phyloP scores from a whole-genome alignment of 2,329 filamentous ascomycete genomes.

The Penicillium sp. region DNA sequence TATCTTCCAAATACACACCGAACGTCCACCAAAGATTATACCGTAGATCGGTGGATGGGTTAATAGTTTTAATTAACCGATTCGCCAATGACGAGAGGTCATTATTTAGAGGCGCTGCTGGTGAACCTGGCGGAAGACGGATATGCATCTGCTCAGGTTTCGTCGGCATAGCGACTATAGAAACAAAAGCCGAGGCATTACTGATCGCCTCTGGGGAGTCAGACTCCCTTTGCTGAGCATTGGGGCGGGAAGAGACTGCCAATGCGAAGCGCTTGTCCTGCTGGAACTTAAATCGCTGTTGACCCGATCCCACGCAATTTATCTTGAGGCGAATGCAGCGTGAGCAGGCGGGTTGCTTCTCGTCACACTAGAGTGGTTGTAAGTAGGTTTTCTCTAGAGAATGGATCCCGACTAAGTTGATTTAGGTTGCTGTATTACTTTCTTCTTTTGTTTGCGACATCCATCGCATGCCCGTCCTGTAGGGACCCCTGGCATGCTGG shows the following conservation, averaged over 20 bases:
- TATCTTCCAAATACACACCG: constrained; percentile 47
- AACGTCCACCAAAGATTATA: constrained; percentile 52
- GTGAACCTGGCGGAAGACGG: background rate
- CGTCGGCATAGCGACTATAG: background rate
- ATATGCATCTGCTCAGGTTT: background rate
- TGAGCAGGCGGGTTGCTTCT: constrained; percentile 46
- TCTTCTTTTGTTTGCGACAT: constrained; percentile 57
- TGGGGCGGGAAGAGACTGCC: background rate
- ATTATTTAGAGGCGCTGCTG: constrained; percentile 31
- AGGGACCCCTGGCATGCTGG: constrained; percentile 54
- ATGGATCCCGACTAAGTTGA: background rate
- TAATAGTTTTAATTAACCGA: constrained; percentile 36
- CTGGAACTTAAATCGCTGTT: constrained; percentile 54
- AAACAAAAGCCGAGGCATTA: background rate
- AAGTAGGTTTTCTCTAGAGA: background rate
- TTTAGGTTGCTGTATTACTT: constrained; percentile 30
- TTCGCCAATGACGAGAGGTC: constrained; percentile 32
- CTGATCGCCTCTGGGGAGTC: background rate
- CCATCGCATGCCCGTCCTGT: constrained; percentile 53
- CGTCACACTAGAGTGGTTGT: constrained; percentile 45
- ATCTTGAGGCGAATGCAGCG: constrained; percentile 50
- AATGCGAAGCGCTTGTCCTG: constrained; percentile 28
- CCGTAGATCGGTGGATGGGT: constrained; percentile 43
- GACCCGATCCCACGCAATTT: constrained; percentile 48
- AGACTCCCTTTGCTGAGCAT: background rate